phyloP scores from a whole-genome alignment of 2,329 filamentous ascomycete genomes.

The Albophoma yamanashiensis region DNA sequence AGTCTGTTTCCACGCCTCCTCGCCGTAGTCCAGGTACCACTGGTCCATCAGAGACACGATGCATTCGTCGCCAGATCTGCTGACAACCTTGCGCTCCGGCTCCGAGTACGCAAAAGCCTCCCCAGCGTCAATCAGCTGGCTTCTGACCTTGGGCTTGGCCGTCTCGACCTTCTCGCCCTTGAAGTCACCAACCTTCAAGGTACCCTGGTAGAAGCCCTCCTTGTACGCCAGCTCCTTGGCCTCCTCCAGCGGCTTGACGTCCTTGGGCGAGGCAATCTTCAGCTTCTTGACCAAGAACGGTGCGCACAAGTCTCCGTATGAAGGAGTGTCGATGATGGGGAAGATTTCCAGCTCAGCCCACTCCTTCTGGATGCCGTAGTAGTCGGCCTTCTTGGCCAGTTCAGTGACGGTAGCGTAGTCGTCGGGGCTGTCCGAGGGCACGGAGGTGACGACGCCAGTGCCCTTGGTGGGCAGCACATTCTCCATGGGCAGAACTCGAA shows the following conservation, averaged over 20 bases:
- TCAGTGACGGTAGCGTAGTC: conserved; percentile 86
- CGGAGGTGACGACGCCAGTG: conserved; percentile 90
- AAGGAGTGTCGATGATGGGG: conserved; percentile 82
- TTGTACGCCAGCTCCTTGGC: conserved; percentile 97
- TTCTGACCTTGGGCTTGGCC: conserved; percentile 76
- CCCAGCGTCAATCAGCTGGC: conserved; percentile 63
- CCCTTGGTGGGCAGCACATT: conserved; percentile 86
- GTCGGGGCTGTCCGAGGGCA: conserved; percentile 88
- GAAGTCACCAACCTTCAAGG: conserved; percentile 79
- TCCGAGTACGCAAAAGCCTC: conserved; percentile 89
- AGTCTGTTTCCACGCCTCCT: conserved; percentile 72
- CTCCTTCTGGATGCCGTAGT: conserved; percentile 91
- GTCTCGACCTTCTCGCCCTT: conserved; percentile 77
- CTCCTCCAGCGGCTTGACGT: conserved; percentile 76
- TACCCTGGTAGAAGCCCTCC: conserved; percentile 93
- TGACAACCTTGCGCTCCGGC: conserved; percentile 81
- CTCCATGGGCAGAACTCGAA: conserved; percentile 92
- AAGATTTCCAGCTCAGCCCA: conserved; percentile 88
- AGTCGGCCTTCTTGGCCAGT: conserved; percentile 88
- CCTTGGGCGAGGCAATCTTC: conserved; percentile 96
- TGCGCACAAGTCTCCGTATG: conserved; percentile 77
- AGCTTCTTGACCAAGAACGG: conserved; percentile 78
- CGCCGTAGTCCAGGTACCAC: conserved; percentile 97
- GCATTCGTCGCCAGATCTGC: conserved; percentile 83
- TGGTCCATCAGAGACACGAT: conserved; percentile 90